A percentile compares a stretch with the other conserved stretches of the same genome.
These are phyloP conservation scores for Mortierella sp. DNA, from an alignment of 371 early-diverging fungal genomes.

Conservation along the genomic window DNA sequence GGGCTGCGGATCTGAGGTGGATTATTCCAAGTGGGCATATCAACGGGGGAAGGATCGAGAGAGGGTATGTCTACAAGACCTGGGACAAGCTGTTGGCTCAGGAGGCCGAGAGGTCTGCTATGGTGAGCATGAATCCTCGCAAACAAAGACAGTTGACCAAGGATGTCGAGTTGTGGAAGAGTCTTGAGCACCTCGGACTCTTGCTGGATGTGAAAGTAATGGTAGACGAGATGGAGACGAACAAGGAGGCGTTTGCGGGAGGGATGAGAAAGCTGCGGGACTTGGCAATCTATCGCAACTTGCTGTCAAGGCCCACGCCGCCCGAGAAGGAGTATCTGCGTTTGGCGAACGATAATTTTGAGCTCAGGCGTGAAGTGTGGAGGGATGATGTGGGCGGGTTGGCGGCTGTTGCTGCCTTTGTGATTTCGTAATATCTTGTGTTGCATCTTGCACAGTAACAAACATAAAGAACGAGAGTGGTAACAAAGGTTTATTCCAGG, in stretches of 20 bases:
- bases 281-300: background rate
- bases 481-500: background rate
- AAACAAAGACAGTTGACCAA: background rate
- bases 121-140: background rate
- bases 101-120: background rate
- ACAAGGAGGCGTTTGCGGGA: background rate
- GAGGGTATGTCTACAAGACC: background rate
- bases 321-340: background rate
- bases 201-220: background rate
- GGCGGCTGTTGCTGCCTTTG: background rate
- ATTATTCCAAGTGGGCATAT: background rate
- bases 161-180: background rate
- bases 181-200: background rate
- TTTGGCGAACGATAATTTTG: background rate
- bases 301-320: background rate
- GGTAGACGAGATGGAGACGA: constrained; percentile 7
- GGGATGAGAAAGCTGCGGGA: background rate
- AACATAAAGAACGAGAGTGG: background rate
- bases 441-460: background rate
- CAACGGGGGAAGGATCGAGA: constrained; percentile 2
- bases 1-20: constrained; percentile 9
- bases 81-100: background rate
- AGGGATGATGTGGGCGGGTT: background rate
- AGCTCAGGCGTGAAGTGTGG: background rate
- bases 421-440: too few species aligned